phyloP scores from a whole-genome alignment of 1,284 basidiomycete species.

The Pseudozyma sp. region DNA sequence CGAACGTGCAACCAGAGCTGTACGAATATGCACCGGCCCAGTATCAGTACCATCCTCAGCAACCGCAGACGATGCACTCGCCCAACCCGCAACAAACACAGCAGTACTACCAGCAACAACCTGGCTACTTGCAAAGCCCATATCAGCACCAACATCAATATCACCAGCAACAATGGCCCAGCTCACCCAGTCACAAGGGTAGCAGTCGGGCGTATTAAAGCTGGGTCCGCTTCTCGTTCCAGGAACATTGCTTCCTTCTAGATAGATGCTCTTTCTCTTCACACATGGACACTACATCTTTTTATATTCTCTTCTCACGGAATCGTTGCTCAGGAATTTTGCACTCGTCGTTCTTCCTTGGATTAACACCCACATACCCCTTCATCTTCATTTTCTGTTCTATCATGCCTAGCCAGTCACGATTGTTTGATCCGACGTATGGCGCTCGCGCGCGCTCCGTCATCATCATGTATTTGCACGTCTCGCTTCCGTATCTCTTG shows the following conservation, averaged over 20 bases:
- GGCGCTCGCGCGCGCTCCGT: neutral
- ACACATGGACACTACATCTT: slow-evolving; percentile 15
- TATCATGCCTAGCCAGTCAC: slow-evolving; percentile 4
- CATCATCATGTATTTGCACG: slow-evolving; percentile 14
- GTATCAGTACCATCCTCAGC: slow-evolving; percentile 6
- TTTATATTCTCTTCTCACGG: slow-evolving; percentile 6
- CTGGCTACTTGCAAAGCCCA: slow-evolving; percentile 25
- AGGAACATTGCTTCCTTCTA: neutral
- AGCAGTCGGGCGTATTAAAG: slow-evolving; percentile 19
- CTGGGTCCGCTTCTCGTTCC: neutral
- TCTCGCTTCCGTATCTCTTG: slow-evolving; percentile 3
- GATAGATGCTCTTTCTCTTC: slow-evolving; percentile 4
- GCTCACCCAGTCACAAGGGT: neutral
- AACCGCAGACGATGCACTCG: slow-evolving; percentile 10
- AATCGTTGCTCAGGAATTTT: slow-evolving; percentile 3
- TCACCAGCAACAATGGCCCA: slow-evolving; percentile 14
- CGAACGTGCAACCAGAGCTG: slow-evolving; percentile 10
- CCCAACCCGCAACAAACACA: slow-evolving; percentile 15
- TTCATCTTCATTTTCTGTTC: slow-evolving; percentile 3
- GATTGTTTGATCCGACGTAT: neutral
- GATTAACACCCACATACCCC: slow-evolving; percentile 10
- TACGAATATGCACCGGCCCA: slow-evolving; percentile 17
- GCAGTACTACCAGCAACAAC: slow-evolving; percentile 24
- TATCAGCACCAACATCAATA: slow-evolving; percentile 13
- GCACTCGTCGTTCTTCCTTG: neutral